Evolutionary conservation across 352 stramenopile species (phyloP), one percentile per base, ranked within the genome.

Genomic region (Pythium dissimile): DNA sequence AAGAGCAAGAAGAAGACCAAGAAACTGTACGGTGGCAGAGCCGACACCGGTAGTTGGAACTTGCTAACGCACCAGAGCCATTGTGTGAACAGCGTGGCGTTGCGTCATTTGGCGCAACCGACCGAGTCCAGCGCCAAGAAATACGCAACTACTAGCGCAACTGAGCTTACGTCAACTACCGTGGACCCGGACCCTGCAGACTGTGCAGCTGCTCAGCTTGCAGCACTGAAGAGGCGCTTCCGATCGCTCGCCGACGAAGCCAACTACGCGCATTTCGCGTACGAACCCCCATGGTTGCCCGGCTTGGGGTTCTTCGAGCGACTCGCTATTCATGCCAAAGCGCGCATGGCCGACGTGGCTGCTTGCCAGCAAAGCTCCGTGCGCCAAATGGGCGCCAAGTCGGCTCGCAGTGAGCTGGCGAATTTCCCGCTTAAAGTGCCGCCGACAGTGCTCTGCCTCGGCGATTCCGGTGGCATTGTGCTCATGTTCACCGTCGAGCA

Each of bases 61-160:
- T n/a, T n/a, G n/a, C n/a, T n/a, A n/a, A n/a, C n/a, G n/a, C n/a
- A n/a, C n/a, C n/a, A n/a, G n/a, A n/a, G n/a, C n/a, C n/a, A n/a
- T n/a, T n/a, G n/a, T n/a, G n/a, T n/a, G n/a, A 38, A 46, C 28
- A 66, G 59, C 24, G 45, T 30, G 16, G 64, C 61, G 24, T 26
- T 72, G 18, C 41, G 61, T 2, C 79, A 80, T 21, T 65, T 71
- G 18, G 57, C 72, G n/a, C 66, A 87, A 27, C 67, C 77, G 24
- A 89, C 79, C 0, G 52, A 73, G 38, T 70, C 76, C 12, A 89
- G 79, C 27, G 54, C 72, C 8, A 67, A 71, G 1, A 86, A 86
- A 54, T 62, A 79, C 32, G 35, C 72, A 11, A 50, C 50, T 7
- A 21, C 62, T 26, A 64, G 56, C n/a, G 59, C 74, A 51, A 15